Evolutionary conservation across 2,329 filamentous ascomycete species (phyloP), one percentile per base, ranked within the genome.

Genomic region (Calonectria montana): DNA sequence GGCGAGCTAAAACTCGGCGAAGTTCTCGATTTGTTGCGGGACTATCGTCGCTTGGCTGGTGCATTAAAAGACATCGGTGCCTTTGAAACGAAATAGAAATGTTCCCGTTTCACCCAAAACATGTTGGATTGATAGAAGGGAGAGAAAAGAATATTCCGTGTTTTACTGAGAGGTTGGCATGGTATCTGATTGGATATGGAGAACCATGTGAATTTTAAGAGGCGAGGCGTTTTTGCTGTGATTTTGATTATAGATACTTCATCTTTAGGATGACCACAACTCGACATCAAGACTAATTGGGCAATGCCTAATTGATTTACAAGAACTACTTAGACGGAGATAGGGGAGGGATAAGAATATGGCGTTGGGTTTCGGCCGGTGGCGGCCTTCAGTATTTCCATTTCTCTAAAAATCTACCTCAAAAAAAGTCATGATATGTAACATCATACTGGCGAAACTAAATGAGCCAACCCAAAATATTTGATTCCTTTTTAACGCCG

Each of bases 1-100:
- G 89, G 89, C 0, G 94, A 96, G 57, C 85, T 96, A 31, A 91
- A 88, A 67, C 85, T 96, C 29, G 90, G 91, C n/a, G 94, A 96
- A 78, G 91, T 96, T 21, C 83, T 93, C 27, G 90, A 93, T 68
- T 84, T 96, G 61, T 83, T 96, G 25, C 88, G 90, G 67, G 94
- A 96, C 81, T 96, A 96, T 79, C 90, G 94, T 77, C 87, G 94
- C 65, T 83, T 96, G 57, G 93, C 93, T 0, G 87, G 87, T 31
- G 90, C 89, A 10, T 81, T 96, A 69, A 91, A 90, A 77, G 90
- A 91, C 61, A 83, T 90, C 80, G 91, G 88, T 23, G 91, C 90
- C 12, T 91, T 93, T 78, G 87, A 88, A 72, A 84, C 85, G 21
- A 83, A 83, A 68, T 83, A 75, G 73, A 29, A 68, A 61, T n/a